These are phyloP conservation scores for Crucihimalaya himalaica DNA, from an alignment of 345 rosid species.

Conservation along the genomic window DNA sequence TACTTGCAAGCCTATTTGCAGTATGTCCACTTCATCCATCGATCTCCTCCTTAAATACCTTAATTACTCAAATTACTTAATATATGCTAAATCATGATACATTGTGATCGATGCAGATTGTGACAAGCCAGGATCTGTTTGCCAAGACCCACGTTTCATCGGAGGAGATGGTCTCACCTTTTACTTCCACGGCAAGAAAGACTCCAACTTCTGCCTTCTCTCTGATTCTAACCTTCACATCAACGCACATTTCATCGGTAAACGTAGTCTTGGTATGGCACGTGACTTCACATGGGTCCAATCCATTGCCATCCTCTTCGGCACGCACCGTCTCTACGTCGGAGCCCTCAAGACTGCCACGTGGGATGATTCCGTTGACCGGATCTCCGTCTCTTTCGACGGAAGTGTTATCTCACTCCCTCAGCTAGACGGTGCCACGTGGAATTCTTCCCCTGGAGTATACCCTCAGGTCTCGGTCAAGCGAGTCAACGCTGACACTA, in stretches of 20 bases:
- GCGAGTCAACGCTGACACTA: constrained; percentile 44
- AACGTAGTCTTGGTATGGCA: constrained; percentile 47
- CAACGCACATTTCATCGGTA: constrained; percentile 61
- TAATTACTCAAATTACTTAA: not conserved
- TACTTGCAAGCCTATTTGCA: constrained; percentile 65
- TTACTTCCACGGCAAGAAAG: constrained; percentile 76
- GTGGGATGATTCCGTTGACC: constrained; percentile 54
- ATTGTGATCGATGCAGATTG: constrained; percentile 49
- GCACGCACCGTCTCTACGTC: constrained; percentile 51
- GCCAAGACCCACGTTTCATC: constrained; percentile 71
- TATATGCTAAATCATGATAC: not conserved
- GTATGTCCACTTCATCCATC: constrained; percentile 39
- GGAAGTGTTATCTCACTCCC: constrained; percentile 38
- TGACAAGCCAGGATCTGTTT: constrained; percentile 57
- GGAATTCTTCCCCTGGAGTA: constrained; percentile 41
- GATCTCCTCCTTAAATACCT: not conserved
- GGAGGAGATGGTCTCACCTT: constrained; percentile 69
- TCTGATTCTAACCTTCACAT: constrained; percentile 57
- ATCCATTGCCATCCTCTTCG: constrained; percentile 53
- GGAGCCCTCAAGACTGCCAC: constrained; percentile 58
- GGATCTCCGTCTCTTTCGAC: constrained; percentile 47
- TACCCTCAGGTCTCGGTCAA: constrained; percentile 36
- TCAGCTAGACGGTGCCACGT: constrained; percentile 38
- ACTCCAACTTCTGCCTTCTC: constrained; percentile 54
- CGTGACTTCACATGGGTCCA: constrained; percentile 73